These are phyloP conservation scores for Phanerochaete sordida DNA, from an alignment of 768 basidiomycete genomes.

Conservation along the genomic window DNA sequence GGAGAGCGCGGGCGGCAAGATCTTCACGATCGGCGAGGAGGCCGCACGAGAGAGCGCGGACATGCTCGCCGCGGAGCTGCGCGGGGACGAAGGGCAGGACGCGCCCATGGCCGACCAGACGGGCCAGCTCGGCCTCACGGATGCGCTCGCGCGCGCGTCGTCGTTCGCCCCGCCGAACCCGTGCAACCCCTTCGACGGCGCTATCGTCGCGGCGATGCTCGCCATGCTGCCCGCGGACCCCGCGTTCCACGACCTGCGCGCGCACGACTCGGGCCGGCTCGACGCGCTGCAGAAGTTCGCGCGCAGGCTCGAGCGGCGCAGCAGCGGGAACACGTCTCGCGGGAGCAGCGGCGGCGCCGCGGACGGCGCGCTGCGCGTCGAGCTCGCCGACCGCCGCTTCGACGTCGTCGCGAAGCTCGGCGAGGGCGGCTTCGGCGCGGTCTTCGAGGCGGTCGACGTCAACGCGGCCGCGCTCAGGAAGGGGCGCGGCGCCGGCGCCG, in stretches of 20 bases:
- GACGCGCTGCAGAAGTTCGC: constrained; percentile 73
- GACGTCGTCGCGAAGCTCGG: constrained; percentile 85
- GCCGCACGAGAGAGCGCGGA: constrained; percentile 43
- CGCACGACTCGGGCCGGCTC: constrained; percentile 53
- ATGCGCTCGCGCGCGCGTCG: constrained; percentile 57
- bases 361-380: constrained; percentile 47
- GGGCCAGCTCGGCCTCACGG: constrained; percentile 60
- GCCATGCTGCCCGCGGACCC: constrained; percentile 58
- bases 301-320: constrained; percentile 34
- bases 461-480: constrained; percentile 34
- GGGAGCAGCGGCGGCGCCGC: constrained; percentile 29
- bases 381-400: constrained; percentile 61
- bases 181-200: constrained; percentile 78
- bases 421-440: constrained; percentile 94
- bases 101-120: constrained; percentile 52
- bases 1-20: not conserved
- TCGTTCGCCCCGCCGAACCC: constrained; percentile 79
- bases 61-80: constrained; percentile 44
- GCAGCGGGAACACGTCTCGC: constrained; percentile 27
- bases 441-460: constrained; percentile 78
- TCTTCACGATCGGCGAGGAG: not conserved
- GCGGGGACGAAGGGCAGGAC: constrained; percentile 21
- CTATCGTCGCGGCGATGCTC: constrained; percentile 61
- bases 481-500: constrained; percentile 36
- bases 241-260: constrained; percentile 57